A percentile compares a stretch with the other conserved stretches of the same genome.
phyloP scores from a whole-genome alignment of 345 rosid species.

The Populus simonii region DNA sequence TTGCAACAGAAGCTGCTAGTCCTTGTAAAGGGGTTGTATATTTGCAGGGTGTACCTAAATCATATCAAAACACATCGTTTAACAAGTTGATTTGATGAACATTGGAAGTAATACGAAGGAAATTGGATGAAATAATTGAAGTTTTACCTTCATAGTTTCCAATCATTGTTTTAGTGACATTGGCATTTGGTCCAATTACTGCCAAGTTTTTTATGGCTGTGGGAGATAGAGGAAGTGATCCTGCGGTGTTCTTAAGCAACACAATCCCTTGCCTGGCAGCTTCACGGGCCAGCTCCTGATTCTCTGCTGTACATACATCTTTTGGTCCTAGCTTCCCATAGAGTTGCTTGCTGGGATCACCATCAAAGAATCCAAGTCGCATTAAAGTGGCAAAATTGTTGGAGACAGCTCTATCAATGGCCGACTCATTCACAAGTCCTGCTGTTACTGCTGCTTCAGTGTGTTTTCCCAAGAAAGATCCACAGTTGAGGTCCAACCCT shows the following conservation, averaged over 20 bases:
- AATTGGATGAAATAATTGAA: not conserved
- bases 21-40: conserved; percentile 86
- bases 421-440: conserved; percentile 56
- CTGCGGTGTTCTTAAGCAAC: conserved; percentile 60
- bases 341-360: conserved; percentile 67
- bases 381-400: conserved; percentile 82
- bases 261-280: conserved; percentile 97
- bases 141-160: conserved; percentile 83
- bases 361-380: conserved; percentile 94
- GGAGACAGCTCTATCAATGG: conserved; percentile 56
- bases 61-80: not conserved
- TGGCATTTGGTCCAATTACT: conserved; percentile 90
- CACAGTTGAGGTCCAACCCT: conserved; percentile 87
- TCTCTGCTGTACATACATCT: conserved; percentile 67
- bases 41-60: conserved; percentile 74
- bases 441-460: conserved; percentile 74
- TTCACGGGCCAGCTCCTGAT: conserved; percentile 81
- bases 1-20: conserved; percentile 48
- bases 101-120: not conserved
- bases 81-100: not conserved
- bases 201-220: conserved; percentile 55
- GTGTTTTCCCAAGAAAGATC: conserved; percentile 65
- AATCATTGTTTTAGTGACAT: conserved; percentile 89
- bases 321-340: conserved; percentile 75
- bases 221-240: conserved; percentile 67